Evolutionary conservation across 2,329 filamentous ascomycete genomes (phyloP), one percentile per base, ranked within the genome.

Genomic region (Fusarium poae): DNA sequence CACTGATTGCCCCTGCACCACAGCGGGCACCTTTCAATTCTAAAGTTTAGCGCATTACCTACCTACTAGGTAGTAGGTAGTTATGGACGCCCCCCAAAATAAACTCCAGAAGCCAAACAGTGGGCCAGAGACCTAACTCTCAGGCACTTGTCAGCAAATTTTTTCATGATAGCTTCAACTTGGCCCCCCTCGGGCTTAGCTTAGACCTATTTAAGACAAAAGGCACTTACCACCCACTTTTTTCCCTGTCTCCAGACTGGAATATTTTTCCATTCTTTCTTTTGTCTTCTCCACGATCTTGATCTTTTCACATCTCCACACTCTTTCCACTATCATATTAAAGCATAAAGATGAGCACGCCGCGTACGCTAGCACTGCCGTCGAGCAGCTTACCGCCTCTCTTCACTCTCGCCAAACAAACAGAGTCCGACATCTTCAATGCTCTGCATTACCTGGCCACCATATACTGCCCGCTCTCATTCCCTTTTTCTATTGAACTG

Each of bases 311-410:
- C 45, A 51, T 40, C 48, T 56, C 46, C 46, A 40, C 30, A 37
- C 42, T 49, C 49, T 32, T 50, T 27, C 25, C 20, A 4, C 18
- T 49, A 32, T 25, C 20, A 6, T 25, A 3, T 21, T 11, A 30
- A 32, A 12, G 15, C 5, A 35, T 16, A 62, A 50, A 34, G 21
- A 68, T 65, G 59, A 59, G 49, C 43, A 45, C 43, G 32, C 43
- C 43, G 43, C 43, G 27, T 63, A 64, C 32, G 37, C 37, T 68
- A 64, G 76, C 79, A 75, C 78, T 80, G 74, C 81, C 81, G 2
- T 81, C 81, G 60, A 79, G 79, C 77, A 81, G 80, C 73, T 66
- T 83, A 37, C 81, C 81, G 48, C 72, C 78, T 40, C 66, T 82
- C 43, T 76, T 76, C 51, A 76, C 75, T 15, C 72, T 79, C 10